phyloP scores from a whole-genome alignment of 2,329 filamentous ascomycete species.

The Pseudogymnoascus sp. region DNA sequence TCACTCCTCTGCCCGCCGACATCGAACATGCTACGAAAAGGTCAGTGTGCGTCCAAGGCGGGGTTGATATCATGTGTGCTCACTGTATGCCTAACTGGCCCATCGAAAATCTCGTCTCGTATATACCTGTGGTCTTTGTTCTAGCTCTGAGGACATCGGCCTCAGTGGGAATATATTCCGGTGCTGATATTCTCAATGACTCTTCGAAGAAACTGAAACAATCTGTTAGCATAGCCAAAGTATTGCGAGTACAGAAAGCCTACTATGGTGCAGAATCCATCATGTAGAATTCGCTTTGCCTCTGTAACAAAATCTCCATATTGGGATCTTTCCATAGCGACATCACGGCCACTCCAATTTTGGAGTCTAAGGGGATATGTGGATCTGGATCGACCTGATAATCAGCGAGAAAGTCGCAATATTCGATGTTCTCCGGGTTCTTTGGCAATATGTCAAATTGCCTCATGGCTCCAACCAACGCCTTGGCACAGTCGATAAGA shows the following conservation, averaged over 20 bases:
- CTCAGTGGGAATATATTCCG: conserved; percentile 86
- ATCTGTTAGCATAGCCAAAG: background rate
- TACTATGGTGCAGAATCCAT: conserved; percentile 99
- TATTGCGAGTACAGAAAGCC: conserved; percentile 12
- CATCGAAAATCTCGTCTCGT: conserved; percentile 98
- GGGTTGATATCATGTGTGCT: conserved; percentile 33
- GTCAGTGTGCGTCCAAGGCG: conserved; percentile 19
- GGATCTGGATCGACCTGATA: conserved; percentile 90
- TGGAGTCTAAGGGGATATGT: conserved; percentile 72
- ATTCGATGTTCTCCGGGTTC: conserved; percentile 62
- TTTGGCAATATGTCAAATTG: conserved; percentile 82
- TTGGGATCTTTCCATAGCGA: conserved; percentile 87
- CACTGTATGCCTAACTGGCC: conserved; percentile 98
- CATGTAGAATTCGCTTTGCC: conserved; percentile 95
- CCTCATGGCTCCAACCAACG: conserved; percentile 82
- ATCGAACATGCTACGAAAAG: conserved; percentile 80
- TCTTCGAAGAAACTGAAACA: conserved; percentile 87
- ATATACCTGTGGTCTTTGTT: conserved; percentile 98
- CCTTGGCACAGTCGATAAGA: conserved; percentile 91
- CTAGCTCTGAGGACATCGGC: conserved; percentile 90
- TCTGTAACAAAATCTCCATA: conserved; percentile 76
- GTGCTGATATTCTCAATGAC: conserved; percentile 72
- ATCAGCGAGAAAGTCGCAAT: conserved; percentile 73
- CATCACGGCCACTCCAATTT: conserved; percentile 75
- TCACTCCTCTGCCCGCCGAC: conserved; percentile 96